Evolutionary conservation across 2,329 filamentous ascomycete species (phyloP), one percentile per base, ranked within the genome.

Genomic region (Sporothrix euskadiensis): DNA sequence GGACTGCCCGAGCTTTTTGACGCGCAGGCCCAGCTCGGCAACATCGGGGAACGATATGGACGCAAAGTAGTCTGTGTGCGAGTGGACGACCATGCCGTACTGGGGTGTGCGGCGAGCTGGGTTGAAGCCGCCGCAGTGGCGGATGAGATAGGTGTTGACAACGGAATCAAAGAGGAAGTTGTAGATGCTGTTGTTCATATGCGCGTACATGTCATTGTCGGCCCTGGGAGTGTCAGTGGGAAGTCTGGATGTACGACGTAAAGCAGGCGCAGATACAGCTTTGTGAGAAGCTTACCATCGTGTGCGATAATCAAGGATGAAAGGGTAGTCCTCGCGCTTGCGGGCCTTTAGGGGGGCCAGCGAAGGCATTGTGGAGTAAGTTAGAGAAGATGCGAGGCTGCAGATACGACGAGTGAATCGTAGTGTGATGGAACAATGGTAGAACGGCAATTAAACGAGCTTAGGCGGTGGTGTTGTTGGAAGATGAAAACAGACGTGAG

Each of bases 191-290:
- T 97, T 97, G 83, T 97, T 97, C 86, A 97, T 89, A 80, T 98
- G 95, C 75, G 93, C 88, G 82, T 96, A 97, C 92, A 97, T 96
- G 83, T 97, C 94, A 80, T 97, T 97, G 82, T 97, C 94, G 81
- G 89, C 90, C 93, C 93, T 94, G 75, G 0, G 3, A n/a, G 9
- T 39, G 63, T 57, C 26, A 59, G 35, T 19, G 4, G 22, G 16
- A 26, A 26, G 26, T 26, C 26, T 26, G 26, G 26, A 2, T 26
- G 26, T 26, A 26, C 26, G 12, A 54, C 14, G 19, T 44, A 39
- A 4, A 30, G 19, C 30, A 19, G 35, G 8, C 35, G 26, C 26
- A 26, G 26, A 26, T 26, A 26, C 26, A 26, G 26, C 4, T 26
- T 44, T 22, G 26, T 26, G n/a, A 16, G 35, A 47, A 6, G 12